A percentile compares a stretch with the other conserved stretches of the same genome.
Conservation (phyloP, 345 rosid species). For the Boechera divaricarpa region DNA sequence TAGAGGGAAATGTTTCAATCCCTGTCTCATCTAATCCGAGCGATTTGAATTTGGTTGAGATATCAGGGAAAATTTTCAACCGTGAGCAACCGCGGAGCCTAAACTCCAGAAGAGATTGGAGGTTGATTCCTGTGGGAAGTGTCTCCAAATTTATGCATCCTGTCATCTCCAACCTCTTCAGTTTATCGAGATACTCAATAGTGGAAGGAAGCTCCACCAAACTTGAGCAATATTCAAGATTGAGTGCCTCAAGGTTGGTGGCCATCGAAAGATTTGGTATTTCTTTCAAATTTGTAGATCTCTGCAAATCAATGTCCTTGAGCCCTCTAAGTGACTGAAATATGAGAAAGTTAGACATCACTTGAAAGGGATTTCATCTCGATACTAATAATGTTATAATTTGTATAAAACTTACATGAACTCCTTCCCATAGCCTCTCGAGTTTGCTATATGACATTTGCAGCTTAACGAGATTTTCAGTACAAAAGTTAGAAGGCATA, state of each 20-base stretch:
- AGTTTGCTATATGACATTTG: not conserved
- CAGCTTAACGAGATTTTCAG: not conserved
- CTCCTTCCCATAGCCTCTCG: not conserved
- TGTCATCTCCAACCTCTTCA: not conserved
- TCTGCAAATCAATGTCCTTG: no score
- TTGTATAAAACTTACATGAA: not conserved
- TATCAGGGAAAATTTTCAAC: slow-evolving; percentile 25
- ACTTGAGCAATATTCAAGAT: slow-evolving; percentile 14
- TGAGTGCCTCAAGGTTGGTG: not conserved
- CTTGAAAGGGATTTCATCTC: no score
- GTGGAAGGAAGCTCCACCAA: slow-evolving; percentile 13
- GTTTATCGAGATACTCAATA: not conserved
- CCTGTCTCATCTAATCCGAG: not conserved
- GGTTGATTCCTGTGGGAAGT: not conserved
- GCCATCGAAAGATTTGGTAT: not conserved
- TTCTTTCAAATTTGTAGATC: no score
- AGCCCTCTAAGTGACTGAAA: no score
- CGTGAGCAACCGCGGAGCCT: slow-evolving; percentile 8
- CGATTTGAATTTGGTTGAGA: not conserved
- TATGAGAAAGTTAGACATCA: no score
- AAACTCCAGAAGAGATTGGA: not conserved
- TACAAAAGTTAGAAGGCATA: not conserved
- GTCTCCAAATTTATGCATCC: not conserved
- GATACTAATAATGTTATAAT: no score
- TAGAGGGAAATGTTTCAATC: slow-evolving; percentile 1